Conservation (phyloP, 139 green algal genomes). For the Chlorokybus atmophyticus region DNA sequence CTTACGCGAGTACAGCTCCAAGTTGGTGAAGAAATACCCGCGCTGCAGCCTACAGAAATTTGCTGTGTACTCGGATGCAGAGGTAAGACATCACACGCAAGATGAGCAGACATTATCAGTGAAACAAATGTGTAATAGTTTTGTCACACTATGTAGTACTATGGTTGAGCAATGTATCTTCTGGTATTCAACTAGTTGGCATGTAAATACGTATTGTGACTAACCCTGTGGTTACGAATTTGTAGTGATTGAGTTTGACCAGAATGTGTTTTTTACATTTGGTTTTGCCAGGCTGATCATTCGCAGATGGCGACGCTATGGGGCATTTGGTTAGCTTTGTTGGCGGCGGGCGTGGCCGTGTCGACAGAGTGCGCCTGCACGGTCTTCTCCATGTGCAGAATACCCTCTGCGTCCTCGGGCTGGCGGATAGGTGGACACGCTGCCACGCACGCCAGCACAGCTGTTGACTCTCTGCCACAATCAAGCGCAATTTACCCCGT, state of each 20-base stretch:
- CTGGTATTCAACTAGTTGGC: no score
- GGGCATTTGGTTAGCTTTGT: neutral
- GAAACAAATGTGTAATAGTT: no score
- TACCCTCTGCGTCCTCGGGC: neutral
- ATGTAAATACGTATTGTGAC: no score
- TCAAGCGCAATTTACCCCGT: neutral
- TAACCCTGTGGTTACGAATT: no score
- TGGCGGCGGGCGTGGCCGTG: neutral
- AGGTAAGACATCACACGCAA: conserved; percentile 1
- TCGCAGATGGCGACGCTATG: conserved; percentile 4
- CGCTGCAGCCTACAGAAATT: conserved; percentile 17
- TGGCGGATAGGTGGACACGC: neutral
- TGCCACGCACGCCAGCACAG: neutral
- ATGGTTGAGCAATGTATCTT: no score
- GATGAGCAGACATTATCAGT: no score
- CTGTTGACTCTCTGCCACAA: neutral
- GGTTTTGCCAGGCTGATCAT: conserved; percentile 3
- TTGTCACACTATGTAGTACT: no score
- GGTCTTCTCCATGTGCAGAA: neutral
- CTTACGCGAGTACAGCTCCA: conserved; percentile 11
- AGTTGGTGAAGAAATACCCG: conserved; percentile 17
- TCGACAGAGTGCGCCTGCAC: neutral
- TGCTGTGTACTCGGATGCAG: conserved; percentile 13
- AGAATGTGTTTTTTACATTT: conserved; percentile 1
- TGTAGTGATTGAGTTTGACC: no score